Percentiles rank a stretch among this genome's conserved stretches.
Conservation (phyloP, 208 protist genomes). For the Leptomonas seymouri region DNA sequence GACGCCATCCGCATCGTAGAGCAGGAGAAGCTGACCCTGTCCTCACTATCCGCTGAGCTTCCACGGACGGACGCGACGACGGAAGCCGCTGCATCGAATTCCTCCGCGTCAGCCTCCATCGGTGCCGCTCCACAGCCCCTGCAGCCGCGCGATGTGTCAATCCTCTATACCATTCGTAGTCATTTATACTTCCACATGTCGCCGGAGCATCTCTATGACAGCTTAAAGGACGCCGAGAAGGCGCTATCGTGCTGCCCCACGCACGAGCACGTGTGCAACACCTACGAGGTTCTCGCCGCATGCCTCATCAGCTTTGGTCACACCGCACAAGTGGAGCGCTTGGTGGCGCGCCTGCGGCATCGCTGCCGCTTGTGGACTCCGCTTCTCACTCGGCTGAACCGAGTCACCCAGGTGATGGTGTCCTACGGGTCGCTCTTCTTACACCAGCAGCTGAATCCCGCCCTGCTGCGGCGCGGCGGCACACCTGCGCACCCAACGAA, state of each 20-base stretch:
- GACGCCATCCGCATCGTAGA: conserved; percentile 12
- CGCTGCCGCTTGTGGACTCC: conserved; percentile 22
- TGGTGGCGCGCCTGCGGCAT: conserved; percentile 25
- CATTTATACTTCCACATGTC: conserved; percentile 33
- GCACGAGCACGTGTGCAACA: conserved; percentile 22
- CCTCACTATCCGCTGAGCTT: too few relatives aligned
- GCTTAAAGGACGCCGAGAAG: conserved; percentile 26
- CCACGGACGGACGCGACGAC: too few relatives aligned
- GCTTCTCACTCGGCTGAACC: conserved; percentile 24
- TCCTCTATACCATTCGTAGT: conserved; percentile 35
- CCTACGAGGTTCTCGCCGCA: conserved; percentile 30
- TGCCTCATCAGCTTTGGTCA: conserved; percentile 35
- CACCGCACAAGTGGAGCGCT: conserved; percentile 24
- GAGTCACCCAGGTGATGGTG: conserved; percentile 39
- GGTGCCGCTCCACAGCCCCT: not conserved
- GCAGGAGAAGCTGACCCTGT: not conserved
- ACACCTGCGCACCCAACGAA: not conserved
- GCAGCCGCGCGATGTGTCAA: conserved; percentile 29
- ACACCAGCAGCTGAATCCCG: conserved; percentile 21
- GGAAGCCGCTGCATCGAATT: too few relatives aligned
- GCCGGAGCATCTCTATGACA: conserved; percentile 21
- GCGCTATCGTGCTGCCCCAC: conserved; percentile 25
- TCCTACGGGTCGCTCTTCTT: conserved; percentile 30
- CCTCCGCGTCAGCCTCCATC: too few relatives aligned
- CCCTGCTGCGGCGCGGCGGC: conserved; percentile 5